phyloP scores from a whole-genome alignment of 805 yeast genomes.

The Yamadazyma phyllophila region DNA sequence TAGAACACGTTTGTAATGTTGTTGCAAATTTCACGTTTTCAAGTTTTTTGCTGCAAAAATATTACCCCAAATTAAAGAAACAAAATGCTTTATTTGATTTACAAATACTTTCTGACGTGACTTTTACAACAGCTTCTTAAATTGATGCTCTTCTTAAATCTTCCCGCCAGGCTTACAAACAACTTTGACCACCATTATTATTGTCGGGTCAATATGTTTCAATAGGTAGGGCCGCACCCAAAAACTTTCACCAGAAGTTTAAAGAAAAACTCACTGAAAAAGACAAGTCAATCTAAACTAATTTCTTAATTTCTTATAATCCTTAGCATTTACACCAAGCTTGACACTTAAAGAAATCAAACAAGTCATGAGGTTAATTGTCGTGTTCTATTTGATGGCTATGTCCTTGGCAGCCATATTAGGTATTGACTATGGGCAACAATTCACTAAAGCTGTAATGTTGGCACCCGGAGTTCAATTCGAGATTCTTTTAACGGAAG shows the following conservation, averaged over 20 bases:
- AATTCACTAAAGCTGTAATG: constrained; percentile 79
- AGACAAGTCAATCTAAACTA: constrained; percentile 5
- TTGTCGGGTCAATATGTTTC: too few species aligned
- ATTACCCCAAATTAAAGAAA: too few species aligned
- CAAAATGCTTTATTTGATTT: too few species aligned
- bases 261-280: constrained; percentile 1
- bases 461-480: constrained; percentile 89
- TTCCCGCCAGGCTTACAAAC: too few species aligned
- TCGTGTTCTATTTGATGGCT: constrained; percentile 15
- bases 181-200: too few species aligned
- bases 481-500: constrained; percentile 85
- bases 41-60: too few species aligned
- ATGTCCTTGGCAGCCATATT: constrained; percentile 58
- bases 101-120: too few species aligned
- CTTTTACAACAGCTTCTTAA: too few species aligned
- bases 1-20: too few species aligned
- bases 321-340: too few species aligned
- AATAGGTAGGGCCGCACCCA: background rate
- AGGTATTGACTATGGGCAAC: constrained; percentile 89
- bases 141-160: too few species aligned
- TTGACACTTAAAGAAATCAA: background rate
- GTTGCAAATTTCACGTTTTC: background rate
- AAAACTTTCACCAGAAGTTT: background rate
- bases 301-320: background rate
- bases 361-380: constrained; percentile 10